Conservation (phyloP, 139 green algal genomes). For the Tetradesmus lagerheimii region DNA sequence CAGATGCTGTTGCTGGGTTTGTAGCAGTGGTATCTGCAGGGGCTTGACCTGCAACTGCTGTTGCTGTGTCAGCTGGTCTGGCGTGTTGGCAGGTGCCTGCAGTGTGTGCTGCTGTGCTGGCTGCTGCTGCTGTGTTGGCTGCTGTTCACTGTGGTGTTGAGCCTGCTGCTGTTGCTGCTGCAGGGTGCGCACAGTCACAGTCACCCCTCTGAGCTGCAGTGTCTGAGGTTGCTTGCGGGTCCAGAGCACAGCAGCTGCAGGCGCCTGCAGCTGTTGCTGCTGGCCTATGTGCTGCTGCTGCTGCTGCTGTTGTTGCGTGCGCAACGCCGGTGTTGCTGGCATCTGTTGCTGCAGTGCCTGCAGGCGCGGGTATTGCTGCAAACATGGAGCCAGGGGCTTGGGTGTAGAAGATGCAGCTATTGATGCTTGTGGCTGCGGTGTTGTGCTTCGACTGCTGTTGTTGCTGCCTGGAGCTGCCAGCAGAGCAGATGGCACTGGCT, state of each 20-base stretch:
- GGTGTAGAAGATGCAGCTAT: not conserved
- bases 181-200: not conserved
- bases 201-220: not conserved
- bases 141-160: not conserved
- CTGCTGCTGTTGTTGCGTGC: not conserved
- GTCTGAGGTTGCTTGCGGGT: not conserved
- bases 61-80: not conserved
- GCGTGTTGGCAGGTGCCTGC: not conserved
- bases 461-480: not conserved
- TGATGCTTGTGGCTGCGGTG: not conserved
- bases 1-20: not conserved
- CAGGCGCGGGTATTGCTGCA: not conserved
- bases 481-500: not conserved
- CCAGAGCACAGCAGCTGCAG: not conserved
- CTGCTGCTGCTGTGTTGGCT: not conserved
- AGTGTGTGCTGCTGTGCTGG: not conserved
- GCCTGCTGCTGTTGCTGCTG: not conserved
- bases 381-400: not conserved
- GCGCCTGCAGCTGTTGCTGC: not conserved
- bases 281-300: not conserved
- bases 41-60: not conserved
- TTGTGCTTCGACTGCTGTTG: not conserved
- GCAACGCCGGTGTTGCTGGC: not conserved
- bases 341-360: not conserved
- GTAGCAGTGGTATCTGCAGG: not conserved